Evolutionary conservation across 2,329 filamentous ascomycete species (phyloP), one percentile per base, ranked within the genome.

Genomic region (Cladorrhinum sp.): DNA sequence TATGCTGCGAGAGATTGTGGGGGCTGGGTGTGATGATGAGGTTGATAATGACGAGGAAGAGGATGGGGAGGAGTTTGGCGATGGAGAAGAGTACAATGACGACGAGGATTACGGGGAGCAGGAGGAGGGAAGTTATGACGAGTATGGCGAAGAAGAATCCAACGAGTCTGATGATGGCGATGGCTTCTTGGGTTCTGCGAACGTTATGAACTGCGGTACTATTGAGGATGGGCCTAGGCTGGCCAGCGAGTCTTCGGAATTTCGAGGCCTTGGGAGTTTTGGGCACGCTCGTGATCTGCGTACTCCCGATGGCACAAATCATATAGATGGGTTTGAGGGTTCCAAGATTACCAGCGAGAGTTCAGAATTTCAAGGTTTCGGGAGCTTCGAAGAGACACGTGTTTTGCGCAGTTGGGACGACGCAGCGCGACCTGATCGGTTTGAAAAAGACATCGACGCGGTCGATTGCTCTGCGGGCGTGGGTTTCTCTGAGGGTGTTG

Each of bases 1-100:
- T 1, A 60, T 62, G 57, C 21, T 68, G 52, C 42, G 54, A 28
- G 55, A 49, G 21, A 51, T 64, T 12, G 14, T 12, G 8, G 6
- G 33, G 8, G 24, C 24, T 6, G 42, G 55, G 33, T 33, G 33
- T 30, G 50, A 59, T 18, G 24, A 42, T 24, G 30, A 10, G 26
- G 9, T 8, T n/a, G 36, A 42, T 14, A 16, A 42, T 8, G 12
- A 42, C 14, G 12, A 8, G 4, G 12, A 42, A n/a, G 36, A 14
- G 4, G 36, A 8, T 3, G 4, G 4, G 3, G 36, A 16, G 12
- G 36, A 42, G 36, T 42, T 42, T 42, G 36, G 12, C 36, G 36
- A 42, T 14, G 36, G 14, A 42, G 36, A n/a, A n/a, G 36, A 42
- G 10, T 5, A 42, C 6, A 14, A 16, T 42, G 36, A 30, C 26